Percentiles rank a stretch among this genome's conserved stretches.
phyloP scores from a whole-genome alignment of 2,329 filamentous ascomycete species.

The Trichoderma polysporum region DNA sequence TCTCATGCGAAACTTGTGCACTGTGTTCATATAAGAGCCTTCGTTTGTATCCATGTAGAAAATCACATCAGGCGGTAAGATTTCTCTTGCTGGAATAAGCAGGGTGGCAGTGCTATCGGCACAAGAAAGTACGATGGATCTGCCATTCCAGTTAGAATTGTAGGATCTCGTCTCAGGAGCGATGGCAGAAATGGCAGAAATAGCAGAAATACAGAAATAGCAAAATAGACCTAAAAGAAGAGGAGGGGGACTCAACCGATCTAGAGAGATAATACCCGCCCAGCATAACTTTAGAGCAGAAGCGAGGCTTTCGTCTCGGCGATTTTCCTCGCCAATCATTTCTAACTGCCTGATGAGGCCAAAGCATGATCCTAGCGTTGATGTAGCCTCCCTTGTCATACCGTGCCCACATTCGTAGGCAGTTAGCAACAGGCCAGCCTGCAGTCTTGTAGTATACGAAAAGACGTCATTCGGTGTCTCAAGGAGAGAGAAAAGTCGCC shows the following conservation, averaged over 20 bases:
- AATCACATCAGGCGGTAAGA: not conserved
- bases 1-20: not conserved
- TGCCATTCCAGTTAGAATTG: not conserved
- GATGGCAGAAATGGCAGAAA: too few species aligned
- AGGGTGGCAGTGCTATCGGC: not conserved
- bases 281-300: not conserved
- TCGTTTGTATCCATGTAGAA: not conserved
- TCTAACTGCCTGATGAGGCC: constrained; percentile 5
- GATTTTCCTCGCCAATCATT: not conserved
- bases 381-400: not conserved
- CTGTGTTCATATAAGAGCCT: not conserved
- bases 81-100: not conserved
- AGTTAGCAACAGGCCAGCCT: constrained; percentile 2
- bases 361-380: constrained; percentile 6
- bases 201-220: not conserved
- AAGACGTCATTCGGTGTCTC: not conserved
- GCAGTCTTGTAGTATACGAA: not conserved
- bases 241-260: not conserved
- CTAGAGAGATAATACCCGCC: constrained; percentile 7
- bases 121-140: constrained; percentile 1
- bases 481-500: not conserved
- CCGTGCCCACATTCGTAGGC: constrained; percentile 17
- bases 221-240: not conserved
- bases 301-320: not conserved
- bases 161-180: not conserved